These are phyloP conservation scores for Ploettnerulaceae sp. DNA, from an alignment of 2,329 filamentous ascomycete species.

Conservation along the genomic window DNA sequence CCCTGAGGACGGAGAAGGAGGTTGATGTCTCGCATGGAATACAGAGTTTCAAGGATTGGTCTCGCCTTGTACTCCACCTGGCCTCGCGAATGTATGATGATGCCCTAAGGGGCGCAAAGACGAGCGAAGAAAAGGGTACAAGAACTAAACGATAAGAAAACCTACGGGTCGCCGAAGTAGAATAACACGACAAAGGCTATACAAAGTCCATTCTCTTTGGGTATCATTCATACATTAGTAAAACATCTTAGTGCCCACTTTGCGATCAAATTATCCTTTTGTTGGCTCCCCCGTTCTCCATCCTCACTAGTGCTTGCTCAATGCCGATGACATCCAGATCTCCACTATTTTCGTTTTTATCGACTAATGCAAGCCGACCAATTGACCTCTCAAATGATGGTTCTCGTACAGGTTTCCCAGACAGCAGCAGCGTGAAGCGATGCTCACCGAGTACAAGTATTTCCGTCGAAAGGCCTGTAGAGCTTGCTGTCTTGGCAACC, in stretches of 20 bases:
- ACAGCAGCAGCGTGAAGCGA: slow-evolving; percentile 28
- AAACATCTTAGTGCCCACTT: slow-evolving; percentile 3
- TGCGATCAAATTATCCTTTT: slow-evolving; percentile 21
- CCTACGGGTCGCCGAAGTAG: slow-evolving; percentile 1
- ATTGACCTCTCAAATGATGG: slow-evolving; percentile 8
- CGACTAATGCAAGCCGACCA: slow-evolving; percentile 21
- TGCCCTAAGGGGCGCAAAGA: neutral
- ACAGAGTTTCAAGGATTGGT: slow-evolving; percentile 69
- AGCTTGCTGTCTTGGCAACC: slow-evolving; percentile 18
- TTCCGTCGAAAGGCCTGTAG: slow-evolving; percentile 24
- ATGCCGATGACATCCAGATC: slow-evolving; percentile 60
- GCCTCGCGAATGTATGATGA: slow-evolving; percentile 53
- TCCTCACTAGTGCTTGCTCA: slow-evolving; percentile 52
- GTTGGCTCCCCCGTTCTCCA: slow-evolving; percentile 39
- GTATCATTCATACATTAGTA: slow-evolving; percentile 20
- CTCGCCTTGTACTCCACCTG: slow-evolving; percentile 74
- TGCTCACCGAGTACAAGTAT: slow-evolving; percentile 33
- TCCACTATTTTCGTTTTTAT: slow-evolving; percentile 22
- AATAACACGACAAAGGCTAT: too few relatives aligned
- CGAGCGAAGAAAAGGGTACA: neutral
- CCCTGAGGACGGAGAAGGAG: slow-evolving; percentile 14
- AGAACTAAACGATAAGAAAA: neutral
- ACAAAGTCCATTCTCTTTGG: too few relatives aligned
- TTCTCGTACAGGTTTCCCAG: slow-evolving; percentile 14
- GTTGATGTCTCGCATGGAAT: slow-evolving; percentile 66